Conservation (phyloP, 768 basidiomycete genomes). For the Rhizopogon vesiculosus region DNA sequence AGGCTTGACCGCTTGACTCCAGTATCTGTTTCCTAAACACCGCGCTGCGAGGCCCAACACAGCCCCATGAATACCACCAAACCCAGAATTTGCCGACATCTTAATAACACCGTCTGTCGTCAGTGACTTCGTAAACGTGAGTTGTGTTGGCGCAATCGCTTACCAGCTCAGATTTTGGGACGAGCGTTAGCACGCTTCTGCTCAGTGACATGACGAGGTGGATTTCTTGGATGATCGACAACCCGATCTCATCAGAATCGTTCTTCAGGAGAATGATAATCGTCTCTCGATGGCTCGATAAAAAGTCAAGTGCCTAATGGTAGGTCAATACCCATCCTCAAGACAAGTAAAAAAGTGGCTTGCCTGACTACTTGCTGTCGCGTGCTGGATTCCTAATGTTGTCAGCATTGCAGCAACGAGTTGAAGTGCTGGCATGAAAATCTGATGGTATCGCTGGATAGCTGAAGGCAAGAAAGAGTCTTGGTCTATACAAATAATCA, state of each 20-base stretch:
- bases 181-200: slow-evolving; percentile 59
- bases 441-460: slow-evolving; percentile 85
- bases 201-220: slow-evolving; percentile 75
- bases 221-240: slow-evolving; percentile 72
- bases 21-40: slow-evolving; percentile 56
- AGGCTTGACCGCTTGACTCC: slow-evolving; percentile 54
- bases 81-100: slow-evolving; percentile 68
- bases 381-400: slow-evolving; percentile 66
- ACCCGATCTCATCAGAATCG: slow-evolving; percentile 54
- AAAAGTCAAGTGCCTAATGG: slow-evolving; percentile 69
- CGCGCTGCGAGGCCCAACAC: slow-evolving; percentile 72
- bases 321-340: background rate
- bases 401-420: slow-evolving; percentile 73
- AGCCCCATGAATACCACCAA: slow-evolving; percentile 81
- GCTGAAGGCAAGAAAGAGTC: slow-evolving; percentile 87
- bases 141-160: slow-evolving; percentile 18
- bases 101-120: slow-evolving; percentile 12
- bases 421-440: slow-evolving; percentile 84
- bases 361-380: slow-evolving; percentile 68
- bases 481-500: slow-evolving; percentile 45
- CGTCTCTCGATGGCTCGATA: slow-evolving; percentile 80
- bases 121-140: background rate
- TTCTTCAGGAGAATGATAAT: slow-evolving; percentile 80
- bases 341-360: slow-evolving; percentile 3
- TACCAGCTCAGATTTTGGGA: slow-evolving; percentile 78